These are phyloP conservation scores for Paramyrothecium roridum DNA, from an alignment of 2,329 filamentous ascomycete species.

Conservation along the genomic window DNA sequence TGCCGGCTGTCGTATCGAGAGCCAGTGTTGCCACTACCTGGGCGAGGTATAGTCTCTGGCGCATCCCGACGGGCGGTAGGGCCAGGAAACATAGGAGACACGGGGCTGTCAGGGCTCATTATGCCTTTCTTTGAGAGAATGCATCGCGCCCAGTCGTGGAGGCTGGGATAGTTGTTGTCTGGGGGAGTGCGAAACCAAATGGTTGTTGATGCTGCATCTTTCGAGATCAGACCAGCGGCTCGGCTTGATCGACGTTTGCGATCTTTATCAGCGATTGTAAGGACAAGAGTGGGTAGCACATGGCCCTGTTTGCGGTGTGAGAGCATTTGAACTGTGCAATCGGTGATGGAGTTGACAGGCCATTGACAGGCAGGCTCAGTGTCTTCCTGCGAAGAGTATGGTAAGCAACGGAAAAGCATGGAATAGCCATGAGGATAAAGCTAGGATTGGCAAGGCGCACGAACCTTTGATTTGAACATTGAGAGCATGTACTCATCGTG, in stretches of 20 bases:
- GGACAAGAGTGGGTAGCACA: slow-evolving; percentile 55
- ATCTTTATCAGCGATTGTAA: slow-evolving; percentile 58
- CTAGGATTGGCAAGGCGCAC: slow-evolving; percentile 5
- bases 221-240: slow-evolving; percentile 53
- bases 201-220: slow-evolving; percentile 44
- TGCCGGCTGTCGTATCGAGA: slow-evolving; percentile 25
- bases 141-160: slow-evolving; percentile 58
- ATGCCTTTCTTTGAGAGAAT: slow-evolving; percentile 44
- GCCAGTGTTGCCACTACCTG: slow-evolving; percentile 39
- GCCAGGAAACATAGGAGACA: slow-evolving; percentile 51
- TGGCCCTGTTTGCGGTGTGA: slow-evolving; percentile 61
- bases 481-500: slow-evolving; percentile 46
- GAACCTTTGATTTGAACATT: slow-evolving; percentile 56
- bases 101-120: slow-evolving; percentile 49
- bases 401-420: too few species aligned
- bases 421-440: too few species aligned
- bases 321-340: slow-evolving; percentile 57
- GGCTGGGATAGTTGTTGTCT: slow-evolving; percentile 47
- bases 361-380: slow-evolving; percentile 52
- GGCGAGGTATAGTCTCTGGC: slow-evolving; percentile 38
- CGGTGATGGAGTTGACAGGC: slow-evolving; percentile 47
- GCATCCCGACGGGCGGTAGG: slow-evolving; percentile 46
- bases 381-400: slow-evolving; percentile 36
- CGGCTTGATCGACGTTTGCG: slow-evolving; percentile 64
- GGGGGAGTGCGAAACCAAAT: slow-evolving; percentile 55